Percentiles rank a stretch among this genome's conserved stretches.
Evolutionary conservation across 352 stramenopile species (phyloP).

Genomic region (Phytophthora lateralis): DNA sequence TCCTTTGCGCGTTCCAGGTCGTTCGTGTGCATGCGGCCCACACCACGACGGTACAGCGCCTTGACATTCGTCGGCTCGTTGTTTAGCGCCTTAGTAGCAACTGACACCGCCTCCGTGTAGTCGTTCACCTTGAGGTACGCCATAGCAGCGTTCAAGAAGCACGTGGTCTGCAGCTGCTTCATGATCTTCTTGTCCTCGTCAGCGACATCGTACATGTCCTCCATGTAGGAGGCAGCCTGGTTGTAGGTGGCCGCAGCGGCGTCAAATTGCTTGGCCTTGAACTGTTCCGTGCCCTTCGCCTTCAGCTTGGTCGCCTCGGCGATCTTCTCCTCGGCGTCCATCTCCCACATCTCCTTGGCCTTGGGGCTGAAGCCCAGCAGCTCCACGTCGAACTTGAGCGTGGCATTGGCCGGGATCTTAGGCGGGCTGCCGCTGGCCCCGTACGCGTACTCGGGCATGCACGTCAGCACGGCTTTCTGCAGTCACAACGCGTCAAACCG

Average conservation of each 20-base stretch:
- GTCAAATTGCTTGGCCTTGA: conserved; percentile 89
- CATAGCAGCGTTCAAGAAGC: conserved; percentile 94
- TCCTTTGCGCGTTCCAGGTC: conserved; percentile 89
- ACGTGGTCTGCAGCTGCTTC: conserved; percentile 90
- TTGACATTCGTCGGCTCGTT: conserved; percentile 87
- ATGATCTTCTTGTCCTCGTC: conserved; percentile 86
- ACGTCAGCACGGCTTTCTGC: conserved; percentile 92
- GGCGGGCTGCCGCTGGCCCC: conserved; percentile 88
- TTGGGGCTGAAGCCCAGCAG: conserved; percentile 94
- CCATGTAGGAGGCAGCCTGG: conserved; percentile 81
- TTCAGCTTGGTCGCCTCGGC: conserved; percentile 89
- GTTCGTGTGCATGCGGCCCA: conserved; percentile 85
- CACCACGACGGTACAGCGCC: conserved; percentile 84
- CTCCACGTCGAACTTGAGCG: conserved; percentile 97
- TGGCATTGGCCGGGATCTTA: conserved; percentile 95
- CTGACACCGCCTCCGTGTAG: conserved; percentile 88
- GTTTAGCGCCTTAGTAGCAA: conserved; percentile 81
- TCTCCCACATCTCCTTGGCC: conserved; percentile 95
- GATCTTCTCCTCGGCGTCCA: conserved; percentile 86
- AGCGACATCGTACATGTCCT: conserved; percentile 88
- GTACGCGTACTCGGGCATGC: conserved; percentile 94
- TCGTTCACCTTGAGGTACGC: conserved; percentile 93
- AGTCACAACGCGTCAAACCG: conserved; percentile 12
- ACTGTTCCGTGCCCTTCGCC: conserved; percentile 91
- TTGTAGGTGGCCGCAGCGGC: conserved; percentile 89